Conservation (phyloP, 1,284 basidiomycete genomes). For the Vanrija sp. region DNA sequence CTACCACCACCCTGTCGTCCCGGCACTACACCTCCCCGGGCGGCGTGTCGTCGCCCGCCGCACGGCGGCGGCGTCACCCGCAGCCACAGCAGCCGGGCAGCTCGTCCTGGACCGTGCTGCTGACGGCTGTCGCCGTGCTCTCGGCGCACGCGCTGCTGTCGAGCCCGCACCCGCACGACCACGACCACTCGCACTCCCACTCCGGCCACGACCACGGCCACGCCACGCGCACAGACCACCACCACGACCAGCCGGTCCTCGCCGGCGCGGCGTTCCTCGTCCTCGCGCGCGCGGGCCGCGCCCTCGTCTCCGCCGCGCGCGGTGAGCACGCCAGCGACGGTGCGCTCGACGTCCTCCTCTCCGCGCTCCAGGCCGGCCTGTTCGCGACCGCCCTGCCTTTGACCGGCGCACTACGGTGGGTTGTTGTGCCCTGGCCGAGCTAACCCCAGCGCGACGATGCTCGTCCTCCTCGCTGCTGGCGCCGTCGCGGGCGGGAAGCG, state of each 20-base stretch:
- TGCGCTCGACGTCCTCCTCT: neutral
- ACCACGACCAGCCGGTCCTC: neutral
- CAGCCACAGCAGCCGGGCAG: no score
- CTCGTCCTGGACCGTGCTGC: no score
- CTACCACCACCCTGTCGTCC: no score
- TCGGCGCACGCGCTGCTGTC: no score
- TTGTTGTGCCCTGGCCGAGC: neutral
- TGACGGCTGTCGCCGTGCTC: no score
- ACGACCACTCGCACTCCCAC: neutral
- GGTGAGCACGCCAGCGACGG: neutral
- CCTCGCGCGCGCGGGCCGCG: neutral
- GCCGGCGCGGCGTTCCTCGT: neutral
- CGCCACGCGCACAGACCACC: neutral
- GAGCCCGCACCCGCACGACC: neutral
- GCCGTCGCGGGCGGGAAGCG: neutral
- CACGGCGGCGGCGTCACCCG: no score
- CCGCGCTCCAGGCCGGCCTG: neutral
- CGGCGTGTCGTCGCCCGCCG: no score
- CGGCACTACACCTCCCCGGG: no score
- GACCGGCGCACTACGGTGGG: conserved; percentile 2
- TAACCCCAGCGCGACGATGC: neutral
- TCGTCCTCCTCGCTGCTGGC: neutral
- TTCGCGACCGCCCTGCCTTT: neutral
- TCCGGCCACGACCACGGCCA: no score
- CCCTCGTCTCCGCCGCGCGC: neutral